These are phyloP conservation scores for Ophiocordyceps camponoti-floridani DNA, from an alignment of 2,329 filamentous ascomycete species.

Conservation along the genomic window DNA sequence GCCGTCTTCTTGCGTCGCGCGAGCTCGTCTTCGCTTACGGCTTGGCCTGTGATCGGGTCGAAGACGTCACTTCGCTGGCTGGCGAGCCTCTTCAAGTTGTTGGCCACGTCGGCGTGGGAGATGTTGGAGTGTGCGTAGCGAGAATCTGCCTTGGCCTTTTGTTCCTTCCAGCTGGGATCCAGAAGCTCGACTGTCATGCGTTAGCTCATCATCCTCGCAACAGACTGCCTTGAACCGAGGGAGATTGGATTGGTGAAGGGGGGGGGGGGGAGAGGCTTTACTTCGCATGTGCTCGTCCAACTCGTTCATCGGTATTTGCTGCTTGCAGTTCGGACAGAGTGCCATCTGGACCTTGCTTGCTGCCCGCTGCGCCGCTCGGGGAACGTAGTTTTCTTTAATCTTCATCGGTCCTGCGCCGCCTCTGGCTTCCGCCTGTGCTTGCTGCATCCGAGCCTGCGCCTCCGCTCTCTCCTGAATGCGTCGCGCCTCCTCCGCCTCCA, in stretches of 20 bases:
- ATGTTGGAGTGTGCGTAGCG: slow-evolving; percentile 75
- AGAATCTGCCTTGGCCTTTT: slow-evolving; percentile 74
- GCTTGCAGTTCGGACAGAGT: slow-evolving; percentile 83
- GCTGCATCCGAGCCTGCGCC: slow-evolving; percentile 46
- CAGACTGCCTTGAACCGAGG: no score
- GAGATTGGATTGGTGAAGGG: no score
- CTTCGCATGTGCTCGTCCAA: slow-evolving; percentile 85
- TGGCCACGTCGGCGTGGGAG: slow-evolving; percentile 71
- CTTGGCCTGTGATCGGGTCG: slow-evolving; percentile 51
- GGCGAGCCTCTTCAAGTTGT: slow-evolving; percentile 87
- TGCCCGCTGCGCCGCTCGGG: slow-evolving; percentile 57
- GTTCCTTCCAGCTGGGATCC: slow-evolving; percentile 90
- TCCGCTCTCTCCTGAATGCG: slow-evolving; percentile 46
- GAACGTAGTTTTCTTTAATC: slow-evolving; percentile 86
- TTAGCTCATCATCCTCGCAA: slow-evolving; percentile 12
- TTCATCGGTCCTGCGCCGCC: slow-evolving; percentile 57
- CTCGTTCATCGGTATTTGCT: slow-evolving; percentile 73
- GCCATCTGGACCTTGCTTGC: slow-evolving; percentile 50
- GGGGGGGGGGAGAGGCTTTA: slow-evolving; percentile 18
- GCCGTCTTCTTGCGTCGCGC: slow-evolving; percentile 62
- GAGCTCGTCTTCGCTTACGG: slow-evolving; percentile 54
- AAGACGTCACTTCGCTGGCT: slow-evolving; percentile 80
- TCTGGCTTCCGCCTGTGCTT: slow-evolving; percentile 62
- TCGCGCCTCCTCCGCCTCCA: slow-evolving; percentile 44
- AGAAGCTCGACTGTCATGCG: slow-evolving; percentile 59